Base-by-base conservation (phyloP, 345 rosid species). In the Odontarrhena argentea region DNA sequence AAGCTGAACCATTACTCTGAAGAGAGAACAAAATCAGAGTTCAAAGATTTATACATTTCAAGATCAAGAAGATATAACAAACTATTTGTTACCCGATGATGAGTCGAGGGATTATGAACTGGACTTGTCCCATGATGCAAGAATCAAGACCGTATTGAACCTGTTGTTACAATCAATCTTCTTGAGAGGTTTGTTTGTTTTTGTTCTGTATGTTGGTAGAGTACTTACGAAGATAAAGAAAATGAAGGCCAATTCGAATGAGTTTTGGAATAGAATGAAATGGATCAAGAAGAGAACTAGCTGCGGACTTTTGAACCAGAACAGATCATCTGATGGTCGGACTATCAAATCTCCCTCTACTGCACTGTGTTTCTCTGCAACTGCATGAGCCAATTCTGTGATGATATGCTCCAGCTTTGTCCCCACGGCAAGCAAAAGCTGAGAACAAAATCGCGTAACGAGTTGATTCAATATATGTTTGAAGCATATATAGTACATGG, bases 241-340 rank as follows among this genome's bases (percentile, higher is more conserved):
- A 78, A 93, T 73, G 78, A 79, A 88, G 6, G 98, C 94, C 6
- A 93, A n/a, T 43, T 90, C 96, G 35, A 93, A 93, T 4, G 98
- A 84, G 73, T 92, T 92, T 46, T 92, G 98, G 72, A 92, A 92
- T 0, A 89, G 85, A 70, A 84, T 84, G 76, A 89, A 61, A 41
- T 92, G 98, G 40, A 92, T 89, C 56, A 92, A 75, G 52, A 79
- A 15, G 57, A 89, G 89, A 65, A 92, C 66, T 1, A 92, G 72
- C 46, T 50, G 56, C 0, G 96, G 98, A 58, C 73, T 73, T 14
- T 46, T 40, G 70, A 92, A 85, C 96, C 96, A 92, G 74, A 89
- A 89, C 9, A 78, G 79, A 46, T 84, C 89, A 70, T 92, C 96
- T 7, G 93, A 86, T 72, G 96, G 96, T 70, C 83, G 73, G 47